Conservation (phyloP, 495 filamentous ascomycete species). For the Podospora pseudoanserina region DNA sequence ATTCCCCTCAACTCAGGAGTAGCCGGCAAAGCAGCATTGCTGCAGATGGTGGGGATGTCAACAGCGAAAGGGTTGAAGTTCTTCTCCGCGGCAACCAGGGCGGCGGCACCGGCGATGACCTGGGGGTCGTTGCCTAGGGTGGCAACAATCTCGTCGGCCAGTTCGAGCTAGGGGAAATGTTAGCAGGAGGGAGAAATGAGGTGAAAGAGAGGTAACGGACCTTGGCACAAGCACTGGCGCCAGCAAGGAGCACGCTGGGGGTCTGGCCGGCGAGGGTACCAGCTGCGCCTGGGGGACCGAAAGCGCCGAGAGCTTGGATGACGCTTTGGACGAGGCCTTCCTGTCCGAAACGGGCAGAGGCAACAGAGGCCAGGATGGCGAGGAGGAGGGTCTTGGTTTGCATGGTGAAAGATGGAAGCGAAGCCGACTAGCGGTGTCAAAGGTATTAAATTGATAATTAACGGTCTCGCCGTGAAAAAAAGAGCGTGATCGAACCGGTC, state of each 20-base stretch:
- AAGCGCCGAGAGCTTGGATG: constrained; percentile 44
- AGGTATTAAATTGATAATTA: constrained; percentile 9
- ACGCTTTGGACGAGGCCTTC: constrained; percentile 48
- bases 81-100: constrained; percentile 62
- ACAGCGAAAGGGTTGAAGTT: constrained; percentile 63
- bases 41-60: constrained; percentile 54
- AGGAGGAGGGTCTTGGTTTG: constrained; percentile 24
- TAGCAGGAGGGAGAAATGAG: neutral
- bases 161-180: constrained; percentile 42
- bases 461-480: constrained; percentile 9
- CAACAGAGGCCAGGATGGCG: constrained; percentile 37
- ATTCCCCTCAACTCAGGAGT: constrained; percentile 55
- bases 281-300: constrained; percentile 50
- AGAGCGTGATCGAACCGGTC: constrained; percentile 30
- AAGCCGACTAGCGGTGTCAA: constrained; percentile 19
- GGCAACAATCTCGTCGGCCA: constrained; percentile 55
- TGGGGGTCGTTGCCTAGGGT: constrained; percentile 49
- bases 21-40: constrained; percentile 51
- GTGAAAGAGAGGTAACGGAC: constrained; percentile 20
- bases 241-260: constrained; percentile 52
- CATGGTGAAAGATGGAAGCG: constrained; percentile 20
- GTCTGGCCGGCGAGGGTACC: constrained; percentile 51
- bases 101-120: constrained; percentile 55
- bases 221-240: constrained; percentile 55
- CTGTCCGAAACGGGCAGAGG: constrained; percentile 53